A percentile compares a stretch with the other conserved stretches of the same genome.
These are phyloP conservation scores for Osmozyma mogii DNA, from an alignment of 805 yeast species.

Conservation along the genomic window DNA sequence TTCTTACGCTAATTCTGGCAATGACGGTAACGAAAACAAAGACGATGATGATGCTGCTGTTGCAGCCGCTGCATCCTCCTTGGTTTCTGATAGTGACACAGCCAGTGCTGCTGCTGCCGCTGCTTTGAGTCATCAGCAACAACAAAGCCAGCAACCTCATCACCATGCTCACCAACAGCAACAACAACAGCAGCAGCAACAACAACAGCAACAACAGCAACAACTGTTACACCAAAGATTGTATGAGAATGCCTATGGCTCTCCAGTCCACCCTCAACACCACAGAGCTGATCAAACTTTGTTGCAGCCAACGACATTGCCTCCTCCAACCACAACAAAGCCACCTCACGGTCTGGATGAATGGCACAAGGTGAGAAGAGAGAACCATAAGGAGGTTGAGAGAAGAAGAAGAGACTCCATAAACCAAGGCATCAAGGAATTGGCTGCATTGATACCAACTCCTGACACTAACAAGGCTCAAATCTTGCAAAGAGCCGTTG, in stretches of 20 bases:
- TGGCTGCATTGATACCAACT: slow-evolving; percentile 72
- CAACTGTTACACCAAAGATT: slow-evolving; percentile 75
- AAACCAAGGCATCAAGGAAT: slow-evolving; percentile 75
- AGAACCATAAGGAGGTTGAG: slow-evolving; percentile 94
- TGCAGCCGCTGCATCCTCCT: slow-evolving; percentile 22
- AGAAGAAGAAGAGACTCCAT: slow-evolving; percentile 85
- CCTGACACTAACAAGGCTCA: slow-evolving; percentile 87
- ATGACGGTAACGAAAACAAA: slow-evolving; percentile 5
- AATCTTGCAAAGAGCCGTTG: slow-evolving; percentile 80
- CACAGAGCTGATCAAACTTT: background rate
- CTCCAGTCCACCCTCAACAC: background rate
- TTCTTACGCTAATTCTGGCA: slow-evolving; percentile 15
- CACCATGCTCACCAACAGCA: slow-evolving; percentile 32
- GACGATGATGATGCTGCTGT: slow-evolving; percentile 19
- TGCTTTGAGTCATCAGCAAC: slow-evolving; percentile 34
- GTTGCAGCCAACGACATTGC: background rate
- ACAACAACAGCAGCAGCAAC: slow-evolving; percentile 23
- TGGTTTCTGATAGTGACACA: slow-evolving; percentile 19
- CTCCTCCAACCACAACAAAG: background rate
- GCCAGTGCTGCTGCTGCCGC: slow-evolving; percentile 16
- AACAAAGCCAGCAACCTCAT: slow-evolving; percentile 39
- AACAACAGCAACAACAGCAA: slow-evolving; percentile 61
- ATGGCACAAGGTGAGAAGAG: slow-evolving; percentile 76
- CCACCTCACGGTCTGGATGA: slow-evolving; percentile 12
- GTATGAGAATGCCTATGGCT: slow-evolving; percentile 17